phyloP scores from a whole-genome alignment of 2,329 filamentous ascomycete species.

The Diaporthe citriasiana region DNA sequence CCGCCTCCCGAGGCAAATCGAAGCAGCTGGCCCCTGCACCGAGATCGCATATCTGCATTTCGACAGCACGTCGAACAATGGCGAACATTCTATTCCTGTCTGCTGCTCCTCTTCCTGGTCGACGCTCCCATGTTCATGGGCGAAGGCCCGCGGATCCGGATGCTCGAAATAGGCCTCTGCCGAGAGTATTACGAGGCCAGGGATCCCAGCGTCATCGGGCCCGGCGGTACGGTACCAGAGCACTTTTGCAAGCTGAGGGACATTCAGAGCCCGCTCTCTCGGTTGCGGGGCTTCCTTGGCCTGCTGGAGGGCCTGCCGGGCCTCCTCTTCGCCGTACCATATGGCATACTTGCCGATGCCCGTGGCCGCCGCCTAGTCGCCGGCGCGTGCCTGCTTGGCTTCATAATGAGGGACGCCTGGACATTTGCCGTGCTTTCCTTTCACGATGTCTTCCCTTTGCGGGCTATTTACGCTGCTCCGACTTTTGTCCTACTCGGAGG shows the following conservation, averaged over 20 bases:
- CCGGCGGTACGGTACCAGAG: slow-evolving; percentile 37
- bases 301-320: slow-evolving; percentile 39
- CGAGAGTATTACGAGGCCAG: slow-evolving; percentile 37
- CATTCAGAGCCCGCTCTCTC: slow-evolving; percentile 38
- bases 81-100: slow-evolving; percentile 39
- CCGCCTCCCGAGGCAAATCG: not conserved
- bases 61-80: slow-evolving; percentile 22
- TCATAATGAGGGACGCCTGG: slow-evolving; percentile 30
- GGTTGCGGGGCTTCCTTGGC: slow-evolving; percentile 31
- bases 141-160: slow-evolving; percentile 39
- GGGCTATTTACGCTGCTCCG: slow-evolving; percentile 36
- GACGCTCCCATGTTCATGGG: slow-evolving; percentile 40
- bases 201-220: slow-evolving; percentile 35
- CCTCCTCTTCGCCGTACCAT: slow-evolving; percentile 39
- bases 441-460: slow-evolving; percentile 28
- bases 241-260: slow-evolving; percentile 37
- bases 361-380: slow-evolving; percentile 32
- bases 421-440: slow-evolving; percentile 37
- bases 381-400: slow-evolving; percentile 31
- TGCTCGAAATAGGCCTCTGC: slow-evolving; percentile 40
- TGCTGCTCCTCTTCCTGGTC: slow-evolving; percentile 36
- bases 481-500: slow-evolving; percentile 37
- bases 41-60: not conserved
- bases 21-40: not conserved
- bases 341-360: slow-evolving; percentile 40